Base-by-base conservation (phyloP, 768 basidiomycete species). In the Boletus speciosus region DNA sequence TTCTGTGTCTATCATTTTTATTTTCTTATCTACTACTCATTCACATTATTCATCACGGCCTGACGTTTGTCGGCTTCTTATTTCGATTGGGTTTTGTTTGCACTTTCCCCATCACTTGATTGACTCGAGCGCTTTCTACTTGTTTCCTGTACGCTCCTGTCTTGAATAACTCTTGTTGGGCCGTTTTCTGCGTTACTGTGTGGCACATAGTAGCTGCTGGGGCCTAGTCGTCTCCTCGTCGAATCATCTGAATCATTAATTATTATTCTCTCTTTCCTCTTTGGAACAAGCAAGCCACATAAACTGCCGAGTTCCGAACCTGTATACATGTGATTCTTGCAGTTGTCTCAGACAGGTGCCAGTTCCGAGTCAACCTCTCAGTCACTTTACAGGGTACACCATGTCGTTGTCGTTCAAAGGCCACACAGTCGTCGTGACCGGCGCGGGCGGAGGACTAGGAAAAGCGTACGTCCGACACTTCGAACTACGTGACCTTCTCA, bases 371-470 rank as follows among this genome's bases (percentile, higher is more conserved):
- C 25, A 27, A 27, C 25, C 25, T 27, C 25, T 5, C 41, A 27
- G 9, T 11, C 25, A 23, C 31, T 45, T 25, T 8, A 23, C 9
- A 14, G 4, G 1, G 5, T 19, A 27, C 37, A 51, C 14, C 36
- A 71, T 57, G 82, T 71, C 80, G 36, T 72, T 86, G 10, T 88
- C 86, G 3, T 96, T 93, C 79, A 84, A 88, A 71, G 85, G 85
- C 52, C 90, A 95, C 50, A 93, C 90, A n/a, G 90, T 94, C 53
- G 82, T 99, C 59, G 76, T 98, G 59, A 99, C 97, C 40, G 97
- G 97, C 43, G 95, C 94, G 40, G 97, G 97, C 14, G 93, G 93
- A 56, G 97, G 97, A 15, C 79, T 99, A 14, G 97, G 97, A 41
- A 88, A 84, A 75, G 82, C 90, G 90, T 98, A 66, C 63, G 90